Evolutionary conservation across 1,284 basidiomycete species (phyloP).

Genomic region (Acaromyces ingoldii): DNA sequence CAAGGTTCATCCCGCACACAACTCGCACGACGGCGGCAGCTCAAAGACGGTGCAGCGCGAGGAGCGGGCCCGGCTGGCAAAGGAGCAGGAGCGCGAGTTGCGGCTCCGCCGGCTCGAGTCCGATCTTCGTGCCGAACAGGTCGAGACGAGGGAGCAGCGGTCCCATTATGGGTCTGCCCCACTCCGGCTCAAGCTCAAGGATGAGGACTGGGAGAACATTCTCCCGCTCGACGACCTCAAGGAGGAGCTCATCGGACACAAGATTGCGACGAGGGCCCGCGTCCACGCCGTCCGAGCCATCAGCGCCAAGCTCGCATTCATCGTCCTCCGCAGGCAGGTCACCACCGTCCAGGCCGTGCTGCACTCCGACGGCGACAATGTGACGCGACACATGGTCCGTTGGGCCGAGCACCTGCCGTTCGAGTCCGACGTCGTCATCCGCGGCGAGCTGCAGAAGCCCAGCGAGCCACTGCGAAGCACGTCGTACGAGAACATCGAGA

Average conservation of each 20-base stretch:
- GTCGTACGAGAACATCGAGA: slow-evolving; percentile 33
- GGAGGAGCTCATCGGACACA: slow-evolving; percentile 21
- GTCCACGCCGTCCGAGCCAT: slow-evolving; percentile 42
- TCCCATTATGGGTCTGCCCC: slow-evolving; percentile 30
- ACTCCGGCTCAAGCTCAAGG: slow-evolving; percentile 16
- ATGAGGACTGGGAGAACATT: slow-evolving; percentile 22
- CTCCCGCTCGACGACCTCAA: slow-evolving; percentile 12
- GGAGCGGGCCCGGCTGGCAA: not conserved
- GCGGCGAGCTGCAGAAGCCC: slow-evolving; percentile 34
- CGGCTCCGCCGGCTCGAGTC: slow-evolving; percentile 12
- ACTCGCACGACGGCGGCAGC: too few relatives aligned
- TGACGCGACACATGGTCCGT: slow-evolving; percentile 41
- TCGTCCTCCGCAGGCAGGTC: slow-evolving; percentile 41
- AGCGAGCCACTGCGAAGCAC: slow-evolving; percentile 36
- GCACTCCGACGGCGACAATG: slow-evolving; percentile 1
- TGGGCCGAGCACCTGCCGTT: slow-evolving; percentile 40
- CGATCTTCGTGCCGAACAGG: slow-evolving; percentile 19
- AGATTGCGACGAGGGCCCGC: slow-evolving; percentile 30
- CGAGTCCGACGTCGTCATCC: slow-evolving; percentile 40
- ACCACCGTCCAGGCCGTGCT: slow-evolving; percentile 39
- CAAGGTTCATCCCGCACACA: too few relatives aligned
- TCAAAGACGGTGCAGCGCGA: too few relatives aligned
- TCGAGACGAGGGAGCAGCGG: slow-evolving; percentile 37
- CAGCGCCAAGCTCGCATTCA: slow-evolving; percentile 38
- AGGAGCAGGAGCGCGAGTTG: slow-evolving; percentile 9